These are phyloP conservation scores for Trametes coccinea DNA, from an alignment of 768 basidiomycete species.

Conservation along the genomic window DNA sequence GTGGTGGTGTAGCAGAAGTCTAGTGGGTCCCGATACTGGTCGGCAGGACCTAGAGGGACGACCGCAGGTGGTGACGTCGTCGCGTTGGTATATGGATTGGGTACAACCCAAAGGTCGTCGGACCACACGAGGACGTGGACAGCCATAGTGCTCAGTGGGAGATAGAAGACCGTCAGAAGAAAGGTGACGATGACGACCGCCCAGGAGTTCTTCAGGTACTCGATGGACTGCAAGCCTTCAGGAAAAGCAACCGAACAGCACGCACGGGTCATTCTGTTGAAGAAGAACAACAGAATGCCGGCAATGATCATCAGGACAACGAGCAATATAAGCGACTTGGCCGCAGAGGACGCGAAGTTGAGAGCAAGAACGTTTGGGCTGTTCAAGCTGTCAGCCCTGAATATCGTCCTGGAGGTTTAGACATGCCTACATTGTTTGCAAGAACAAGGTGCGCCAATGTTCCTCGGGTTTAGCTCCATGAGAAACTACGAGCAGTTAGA, in stretches of 20 bases:
- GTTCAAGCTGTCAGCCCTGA: slow-evolving; percentile 7
- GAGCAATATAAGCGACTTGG: slow-evolving; percentile 62
- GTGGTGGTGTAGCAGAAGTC: slow-evolving; percentile 84
- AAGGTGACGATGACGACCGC: slow-evolving; percentile 64
- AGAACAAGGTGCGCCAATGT: slow-evolving; percentile 58
- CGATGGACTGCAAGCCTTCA: slow-evolving; percentile 56
- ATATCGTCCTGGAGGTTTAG: background rate
- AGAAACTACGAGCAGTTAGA: slow-evolving; percentile 10
- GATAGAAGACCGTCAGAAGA: slow-evolving; percentile 65
- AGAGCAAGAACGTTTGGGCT: slow-evolving; percentile 76
- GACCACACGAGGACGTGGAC: slow-evolving; percentile 79
- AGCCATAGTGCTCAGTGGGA: slow-evolving; percentile 77
- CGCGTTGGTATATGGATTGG: slow-evolving; percentile 66
- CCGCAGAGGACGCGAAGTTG: slow-evolving; percentile 64
- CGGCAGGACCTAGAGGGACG: slow-evolving; percentile 54
- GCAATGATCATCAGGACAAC: slow-evolving; percentile 57
- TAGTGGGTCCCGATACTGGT: slow-evolving; percentile 57
- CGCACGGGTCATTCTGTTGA: slow-evolving; percentile 49
- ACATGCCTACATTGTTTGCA: slow-evolving; percentile 63
- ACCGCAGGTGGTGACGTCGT: slow-evolving; percentile 51
- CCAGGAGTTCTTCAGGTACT: slow-evolving; percentile 46
- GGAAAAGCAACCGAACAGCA: slow-evolving; percentile 50
- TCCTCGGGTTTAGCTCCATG: slow-evolving; percentile 32
- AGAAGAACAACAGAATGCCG: slow-evolving; percentile 55
- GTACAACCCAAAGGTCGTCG: slow-evolving; percentile 70